These are phyloP conservation scores for Lactarius vividus DNA, from an alignment of 768 basidiomycete genomes.

Conservation along the genomic window DNA sequence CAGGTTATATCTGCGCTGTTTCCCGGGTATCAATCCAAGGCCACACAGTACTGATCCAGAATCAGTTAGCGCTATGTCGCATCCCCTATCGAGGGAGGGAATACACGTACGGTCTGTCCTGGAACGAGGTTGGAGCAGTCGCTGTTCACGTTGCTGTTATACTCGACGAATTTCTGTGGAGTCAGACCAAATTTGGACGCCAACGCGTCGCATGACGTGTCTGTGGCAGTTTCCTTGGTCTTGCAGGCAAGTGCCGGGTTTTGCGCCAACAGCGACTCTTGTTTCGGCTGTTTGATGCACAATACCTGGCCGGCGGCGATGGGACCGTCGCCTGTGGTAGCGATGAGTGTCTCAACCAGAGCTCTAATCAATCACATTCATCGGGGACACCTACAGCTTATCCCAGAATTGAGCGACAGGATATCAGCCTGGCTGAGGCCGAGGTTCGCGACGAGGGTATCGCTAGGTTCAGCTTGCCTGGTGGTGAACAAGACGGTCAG, in stretches of 20 bases:
- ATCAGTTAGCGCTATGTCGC: not conserved
- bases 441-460: not conserved
- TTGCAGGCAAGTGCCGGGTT: slow-evolving; percentile 9
- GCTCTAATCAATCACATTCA: not conserved
- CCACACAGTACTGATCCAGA: slow-evolving; percentile 17
- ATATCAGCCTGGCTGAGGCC: not conserved
- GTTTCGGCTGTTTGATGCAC: not conserved
- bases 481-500: not conserved
- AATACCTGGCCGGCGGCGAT: not conserved
- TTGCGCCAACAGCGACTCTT: too few species aligned
- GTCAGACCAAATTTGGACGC: not conserved
- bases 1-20: not conserved
- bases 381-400: not conserved
- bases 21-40: slow-evolving; percentile 1
- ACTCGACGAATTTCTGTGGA: not conserved
- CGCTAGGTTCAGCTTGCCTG: slow-evolving; percentile 6
- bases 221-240: slow-evolving; percentile 15
- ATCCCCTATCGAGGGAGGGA: too few species aligned
- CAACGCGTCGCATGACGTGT: not conserved
- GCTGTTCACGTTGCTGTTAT: slow-evolving; percentile 16
- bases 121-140: slow-evolving; percentile 12
- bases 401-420: not conserved
- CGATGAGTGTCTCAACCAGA: not conserved
- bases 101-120: slow-evolving; percentile 12
- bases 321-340: not conserved